Base-by-base conservation (phyloP, 805 yeast genomes). In the Ogataea zsoltii region DNA sequence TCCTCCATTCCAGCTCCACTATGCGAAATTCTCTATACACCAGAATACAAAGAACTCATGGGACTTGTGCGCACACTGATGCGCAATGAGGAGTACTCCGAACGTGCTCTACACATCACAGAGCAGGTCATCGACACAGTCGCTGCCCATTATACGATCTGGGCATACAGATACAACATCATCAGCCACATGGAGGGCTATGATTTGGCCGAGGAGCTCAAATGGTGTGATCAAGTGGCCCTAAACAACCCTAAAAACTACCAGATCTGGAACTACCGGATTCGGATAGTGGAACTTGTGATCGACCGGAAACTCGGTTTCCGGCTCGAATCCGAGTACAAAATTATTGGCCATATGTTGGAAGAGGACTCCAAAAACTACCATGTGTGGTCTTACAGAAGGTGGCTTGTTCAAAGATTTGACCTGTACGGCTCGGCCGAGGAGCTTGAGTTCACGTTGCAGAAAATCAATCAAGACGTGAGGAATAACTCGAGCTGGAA, bases 241-340 rank as follows among this genome's bases (percentile, higher is more conserved):
- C 60, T 85, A 39, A 82, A 76, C 11, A 85, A 86, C 62, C 85
- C 91, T 33, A 94, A 94, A 64, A 92, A 91, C 69, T 94, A 94
- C 67, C 99, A 94, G 65, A 85, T 92, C n/a, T 94, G 98, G 97
- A 88, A 91, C 56, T 91, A 92, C 60, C 77, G 97, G 45, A 91
- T 85, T 58, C 69, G 81, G 28, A 61, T 92, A 7, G 67, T 85
- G 44, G 72, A 72, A 38, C 53, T 49, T 40, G 46, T 50, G 28
- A 23, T 49, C 4, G 15, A 34, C 1, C 42, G 46, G 2, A 49
- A 50, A 7, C 46, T 57, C 21, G 45, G 45, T n/a, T 74, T 74
- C 54, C 55, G 70, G 35, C 65, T 75, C 2, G 69, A 66, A 33
- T 68, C 82, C 30, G 98, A 94, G 60, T 72, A 73, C 41, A 84